A percentile compares a stretch with the other conserved stretches of the same genome.
Evolutionary conservation across 257 asterid species (phyloP).

Genomic region (Ilex asprella): DNA sequence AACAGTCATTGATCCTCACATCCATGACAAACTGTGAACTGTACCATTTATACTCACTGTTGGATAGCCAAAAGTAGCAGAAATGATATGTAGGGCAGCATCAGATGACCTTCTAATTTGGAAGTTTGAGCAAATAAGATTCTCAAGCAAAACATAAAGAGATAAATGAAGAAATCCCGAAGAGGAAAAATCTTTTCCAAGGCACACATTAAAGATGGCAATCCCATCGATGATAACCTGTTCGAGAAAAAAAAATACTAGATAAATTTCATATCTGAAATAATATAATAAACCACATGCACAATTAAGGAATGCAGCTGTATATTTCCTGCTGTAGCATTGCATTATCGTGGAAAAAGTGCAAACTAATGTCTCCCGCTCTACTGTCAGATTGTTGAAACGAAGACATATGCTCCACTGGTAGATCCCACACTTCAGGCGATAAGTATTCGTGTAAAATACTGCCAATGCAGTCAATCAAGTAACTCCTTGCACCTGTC

Average conservation of each 20-base stretch:
- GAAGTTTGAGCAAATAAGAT: constrained; percentile 75
- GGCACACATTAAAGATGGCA: constrained; percentile 67
- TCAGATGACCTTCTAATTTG: constrained; percentile 78
- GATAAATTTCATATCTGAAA: constrained; percentile 2
- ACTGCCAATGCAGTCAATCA: constrained; percentile 72
- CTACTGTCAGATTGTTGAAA: constrained; percentile 37
- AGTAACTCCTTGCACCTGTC: constrained; percentile 35
- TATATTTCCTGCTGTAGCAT: constrained; percentile 81
- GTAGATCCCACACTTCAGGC: constrained; percentile 91
- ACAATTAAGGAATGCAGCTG: constrained; percentile 17
- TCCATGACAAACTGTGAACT: constrained; percentile 16
- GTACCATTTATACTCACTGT: constrained; percentile 55
- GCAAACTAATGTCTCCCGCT: constrained; percentile 48
- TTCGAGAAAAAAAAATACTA: constrained; percentile 16
- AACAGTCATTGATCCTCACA: constrained; percentile 9
- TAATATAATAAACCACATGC: constrained; percentile 1
- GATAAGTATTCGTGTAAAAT: constrained; percentile 87
- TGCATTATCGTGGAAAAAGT: constrained; percentile 65
- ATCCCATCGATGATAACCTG: constrained; percentile 89
- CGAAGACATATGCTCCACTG: constrained; percentile 50
- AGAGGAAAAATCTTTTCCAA: constrained; percentile 66
- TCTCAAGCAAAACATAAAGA: constrained; percentile 84
- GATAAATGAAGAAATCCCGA: constrained; percentile 93
- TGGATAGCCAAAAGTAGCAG: constrained; percentile 60
- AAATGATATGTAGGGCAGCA: constrained; percentile 54